Evolutionary conservation across 305 asterid genomes (phyloP).

Genomic region (Plantago lanceolata): DNA sequence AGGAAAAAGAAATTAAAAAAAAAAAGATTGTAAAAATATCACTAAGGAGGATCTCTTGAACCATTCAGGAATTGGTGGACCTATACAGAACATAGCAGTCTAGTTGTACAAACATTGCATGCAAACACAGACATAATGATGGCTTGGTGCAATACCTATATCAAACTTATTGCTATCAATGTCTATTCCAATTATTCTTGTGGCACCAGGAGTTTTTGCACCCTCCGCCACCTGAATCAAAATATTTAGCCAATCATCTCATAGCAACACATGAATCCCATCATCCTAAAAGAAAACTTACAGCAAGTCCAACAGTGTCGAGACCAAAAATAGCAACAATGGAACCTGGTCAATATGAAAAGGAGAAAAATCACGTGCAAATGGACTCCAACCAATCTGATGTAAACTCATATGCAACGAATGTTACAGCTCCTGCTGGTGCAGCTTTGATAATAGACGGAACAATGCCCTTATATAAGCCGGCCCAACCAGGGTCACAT

Average conservation of each 20-base stretch:
- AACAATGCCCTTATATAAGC: slow-evolving; percentile 85
- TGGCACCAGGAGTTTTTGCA: slow-evolving; percentile 97
- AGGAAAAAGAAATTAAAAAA: too few relatives aligned
- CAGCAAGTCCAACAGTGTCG: slow-evolving; percentile 97
- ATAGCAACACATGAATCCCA: slow-evolving; percentile 13
- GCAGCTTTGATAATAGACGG: slow-evolving; percentile 92
- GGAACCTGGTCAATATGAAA: slow-evolving; percentile 71
- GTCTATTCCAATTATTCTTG: slow-evolving; percentile 90
- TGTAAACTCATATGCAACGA: slow-evolving; percentile 71
- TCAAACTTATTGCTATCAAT: slow-evolving; percentile 85
- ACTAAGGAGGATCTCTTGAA: neutral
- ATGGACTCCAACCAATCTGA: slow-evolving; percentile 69
- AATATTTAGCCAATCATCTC: slow-evolving; percentile 22
- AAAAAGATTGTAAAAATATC: neutral
- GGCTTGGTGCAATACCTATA: slow-evolving; percentile 38
- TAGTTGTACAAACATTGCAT: neutral
- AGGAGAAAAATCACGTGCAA: slow-evolving; percentile 36
- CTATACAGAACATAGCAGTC: neutral
- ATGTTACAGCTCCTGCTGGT: slow-evolving; percentile 93
- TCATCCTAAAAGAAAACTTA: slow-evolving; percentile 41
- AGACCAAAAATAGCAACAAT: slow-evolving; percentile 93
- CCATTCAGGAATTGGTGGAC: neutral
- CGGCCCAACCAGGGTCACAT: slow-evolving; percentile 77
- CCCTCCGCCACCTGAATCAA: slow-evolving; percentile 91
- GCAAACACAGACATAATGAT: neutral